Evolutionary conservation across 345 rosid species (phyloP).

Genomic region (Anastatica hierochuntica): DNA sequence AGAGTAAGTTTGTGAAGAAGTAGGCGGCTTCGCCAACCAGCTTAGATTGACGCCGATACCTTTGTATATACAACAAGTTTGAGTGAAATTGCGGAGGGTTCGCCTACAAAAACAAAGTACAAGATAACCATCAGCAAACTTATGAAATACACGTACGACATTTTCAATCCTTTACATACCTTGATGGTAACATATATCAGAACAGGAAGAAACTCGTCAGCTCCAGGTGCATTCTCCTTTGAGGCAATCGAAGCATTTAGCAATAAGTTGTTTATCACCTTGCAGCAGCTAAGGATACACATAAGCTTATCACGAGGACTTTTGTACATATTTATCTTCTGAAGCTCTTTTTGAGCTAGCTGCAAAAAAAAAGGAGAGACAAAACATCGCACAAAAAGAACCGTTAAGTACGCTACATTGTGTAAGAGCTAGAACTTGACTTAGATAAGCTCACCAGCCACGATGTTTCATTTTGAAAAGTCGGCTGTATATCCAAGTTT

Average conservation of each 20-base stretch:
- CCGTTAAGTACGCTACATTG: too few relatives aligned
- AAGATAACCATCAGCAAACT: conserved; percentile 13
- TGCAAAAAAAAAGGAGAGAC: conserved; percentile 27
- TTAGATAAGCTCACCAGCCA: conserved; percentile 57
- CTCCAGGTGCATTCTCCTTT: conserved; percentile 80
- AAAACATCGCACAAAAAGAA: too few relatives aligned
- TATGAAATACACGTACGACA: too few relatives aligned
- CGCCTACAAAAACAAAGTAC: conserved; percentile 42
- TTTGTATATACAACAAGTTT: conserved; percentile 69
- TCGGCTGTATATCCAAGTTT: conserved; percentile 69
- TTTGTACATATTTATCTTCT: conserved; percentile 88
- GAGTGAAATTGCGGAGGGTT: conserved; percentile 91
- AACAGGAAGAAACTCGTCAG: conserved; percentile 96
- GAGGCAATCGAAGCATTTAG: conserved; percentile 71
- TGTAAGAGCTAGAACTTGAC: background rate
- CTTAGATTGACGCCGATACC: conserved; percentile 63
- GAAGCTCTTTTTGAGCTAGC: conserved; percentile 98
- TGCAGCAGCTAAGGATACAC: conserved; percentile 93
- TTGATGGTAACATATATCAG: conserved; percentile 79
- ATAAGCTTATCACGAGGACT: conserved; percentile 97
- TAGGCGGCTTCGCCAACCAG: conserved; percentile 74
- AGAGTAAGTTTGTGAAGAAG: conserved; percentile 78
- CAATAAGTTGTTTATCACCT: conserved; percentile 77
- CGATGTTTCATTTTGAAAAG: conserved; percentile 88
- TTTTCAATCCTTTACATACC: conserved; percentile 40